These are phyloP conservation scores for Suhomyces chickasaworum DNA, from an alignment of 1,139 yeast species.

Conservation along the genomic window DNA sequence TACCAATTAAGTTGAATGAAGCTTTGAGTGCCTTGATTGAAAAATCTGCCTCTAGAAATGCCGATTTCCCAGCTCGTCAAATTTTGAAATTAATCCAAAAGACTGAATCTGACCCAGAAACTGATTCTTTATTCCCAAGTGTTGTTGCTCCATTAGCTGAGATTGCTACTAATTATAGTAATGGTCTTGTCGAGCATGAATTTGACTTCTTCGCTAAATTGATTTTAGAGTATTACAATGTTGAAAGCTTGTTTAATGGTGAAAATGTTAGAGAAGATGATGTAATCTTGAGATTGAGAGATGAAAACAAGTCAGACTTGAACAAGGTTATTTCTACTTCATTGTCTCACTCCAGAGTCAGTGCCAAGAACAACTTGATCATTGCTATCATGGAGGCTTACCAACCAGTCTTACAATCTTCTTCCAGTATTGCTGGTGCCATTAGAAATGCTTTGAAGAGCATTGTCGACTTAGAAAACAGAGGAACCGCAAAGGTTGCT, in stretches of 20 bases:
- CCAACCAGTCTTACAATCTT: constrained; percentile 70
- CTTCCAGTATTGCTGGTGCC: constrained; percentile 67
- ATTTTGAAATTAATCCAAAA: constrained; percentile 62
- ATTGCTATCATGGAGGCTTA: constrained; percentile 82
- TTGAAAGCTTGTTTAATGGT: constrained; percentile 78
- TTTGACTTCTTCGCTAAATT: constrained; percentile 70
- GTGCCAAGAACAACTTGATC: constrained; percentile 88
- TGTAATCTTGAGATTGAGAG: constrained; percentile 82
- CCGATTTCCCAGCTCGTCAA: constrained; percentile 93
- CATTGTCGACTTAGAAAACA: constrained; percentile 83
- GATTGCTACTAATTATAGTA: constrained; percentile 68
- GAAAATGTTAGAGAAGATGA: constrained; percentile 79
- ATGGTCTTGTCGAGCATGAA: constrained; percentile 85
- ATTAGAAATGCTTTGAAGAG: constrained; percentile 73
- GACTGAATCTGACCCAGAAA: constrained; percentile 51
- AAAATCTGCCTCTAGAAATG: constrained; percentile 64
- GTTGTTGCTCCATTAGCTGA: constrained; percentile 72
- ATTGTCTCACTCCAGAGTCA: constrained; percentile 89
- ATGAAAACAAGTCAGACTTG: constrained; percentile 78
- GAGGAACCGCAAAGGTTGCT: constrained; percentile 92
- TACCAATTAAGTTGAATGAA: constrained; percentile 76
- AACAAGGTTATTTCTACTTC: constrained; percentile 70
- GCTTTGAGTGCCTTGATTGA: constrained; percentile 66
- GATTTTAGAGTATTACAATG: constrained; percentile 69
- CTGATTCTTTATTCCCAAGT: constrained; percentile 53